A percentile compares a stretch with the other conserved stretches of the same genome.
Evolutionary conservation across 805 yeast genomes (phyloP).

Genomic region (Saccharomycopsis sp.): DNA sequence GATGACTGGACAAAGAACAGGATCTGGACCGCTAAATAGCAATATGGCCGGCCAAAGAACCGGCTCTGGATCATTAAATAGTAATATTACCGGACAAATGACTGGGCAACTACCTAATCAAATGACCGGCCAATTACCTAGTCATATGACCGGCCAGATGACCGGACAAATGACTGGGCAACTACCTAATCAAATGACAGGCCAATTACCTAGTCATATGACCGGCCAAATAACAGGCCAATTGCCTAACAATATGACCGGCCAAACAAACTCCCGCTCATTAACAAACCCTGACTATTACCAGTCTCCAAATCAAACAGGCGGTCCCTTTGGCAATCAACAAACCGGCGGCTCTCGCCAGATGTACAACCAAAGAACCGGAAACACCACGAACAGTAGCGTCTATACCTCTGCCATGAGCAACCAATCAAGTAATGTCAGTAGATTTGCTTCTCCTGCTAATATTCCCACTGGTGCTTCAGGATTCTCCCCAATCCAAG

Average conservation of each 20-base stretch:
- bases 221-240: background rate
- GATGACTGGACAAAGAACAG: too few relatives aligned
- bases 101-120: background rate
- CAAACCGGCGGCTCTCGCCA: background rate
- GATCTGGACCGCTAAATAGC: too few relatives aligned
- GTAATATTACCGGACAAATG: background rate
- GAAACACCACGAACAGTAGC: background rate
- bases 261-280: too few relatives aligned
- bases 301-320: background rate
- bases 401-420: background rate
- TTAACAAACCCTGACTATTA: background rate
- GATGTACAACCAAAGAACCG: background rate
- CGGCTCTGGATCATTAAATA: background rate
- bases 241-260: background rate
- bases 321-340: background rate
- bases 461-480: background rate
- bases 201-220: background rate
- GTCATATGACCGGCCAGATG: background rate
- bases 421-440: background rate
- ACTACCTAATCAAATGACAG: background rate
- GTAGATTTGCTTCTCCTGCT: background rate
- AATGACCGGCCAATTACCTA: background rate
- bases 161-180: background rate
- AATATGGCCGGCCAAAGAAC: background rate
- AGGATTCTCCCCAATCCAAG: constrained; percentile 1